Evolutionary conservation across 2,329 filamentous ascomycete species (phyloP), one percentile per base, ranked within the genome.

Genomic region (Coniochaeta sp.): DNA sequence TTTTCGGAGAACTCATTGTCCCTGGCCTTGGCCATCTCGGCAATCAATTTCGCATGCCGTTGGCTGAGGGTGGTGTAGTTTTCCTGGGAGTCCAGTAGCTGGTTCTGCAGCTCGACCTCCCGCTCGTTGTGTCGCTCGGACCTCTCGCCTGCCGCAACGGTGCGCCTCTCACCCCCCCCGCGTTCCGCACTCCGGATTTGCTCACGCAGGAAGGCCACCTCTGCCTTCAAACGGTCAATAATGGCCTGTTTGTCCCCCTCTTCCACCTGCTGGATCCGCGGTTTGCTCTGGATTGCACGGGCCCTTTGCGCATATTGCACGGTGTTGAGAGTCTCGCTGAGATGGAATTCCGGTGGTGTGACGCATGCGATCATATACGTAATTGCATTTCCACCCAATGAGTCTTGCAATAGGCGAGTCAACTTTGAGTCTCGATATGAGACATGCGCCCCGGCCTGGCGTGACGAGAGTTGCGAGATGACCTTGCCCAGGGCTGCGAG

Each of bases 341-440:
- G 76, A 67, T 99, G 94, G 65, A 99, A 99, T 66, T 96, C 91
- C 13, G 92, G 90, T 0, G 91, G 92, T 1, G 92, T 99, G 27
- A 99, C 91, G 70, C 94, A 99, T 8, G 94, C 94, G 71, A 99
- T 94, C 94, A 99, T 97, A 72, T 97, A 99, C 1, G 94, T 99
- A 65, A 96, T 95, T 31, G 94, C 94, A 65, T 95, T 97, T 4
- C 94, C 94, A 52, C 94, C 94, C 5, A 99, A 78, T 0, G 94
- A 99, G 69, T 99, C 94, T 74, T 99, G 94, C 16, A 99, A 81
- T 22, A 99, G 77, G 54, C 94, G 86, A 10, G 94, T 99, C 60
- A 99, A 83, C 66, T 91, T 91, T n/a, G 94, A 97, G 71, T 99
- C 94, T 57, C 94, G 89, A 67, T 99, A 99, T 2, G 94, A 99